phyloP scores from a whole-genome alignment of 83 land plant species.

The Thuja plicata region DNA sequence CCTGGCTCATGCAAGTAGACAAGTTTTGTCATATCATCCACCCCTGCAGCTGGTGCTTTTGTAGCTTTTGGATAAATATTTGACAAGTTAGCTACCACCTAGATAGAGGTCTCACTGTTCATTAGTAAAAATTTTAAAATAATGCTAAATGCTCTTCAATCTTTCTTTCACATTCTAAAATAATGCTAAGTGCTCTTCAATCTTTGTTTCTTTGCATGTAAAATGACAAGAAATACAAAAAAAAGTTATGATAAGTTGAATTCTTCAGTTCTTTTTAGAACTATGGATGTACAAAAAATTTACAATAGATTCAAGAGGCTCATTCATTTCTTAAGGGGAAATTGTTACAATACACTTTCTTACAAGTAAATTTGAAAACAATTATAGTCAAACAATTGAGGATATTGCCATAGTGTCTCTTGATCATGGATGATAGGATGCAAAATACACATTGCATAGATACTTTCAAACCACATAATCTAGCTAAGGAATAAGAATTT shows the following conservation, averaged over 20 bases:
- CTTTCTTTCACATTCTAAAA: not conserved
- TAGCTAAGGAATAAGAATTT: not conserved
- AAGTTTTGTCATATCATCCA: conserved; percentile 88
- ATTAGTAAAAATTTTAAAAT: no score
- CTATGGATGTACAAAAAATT: no score
- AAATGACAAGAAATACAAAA: not conserved
- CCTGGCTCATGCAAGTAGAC: conserved; percentile 87
- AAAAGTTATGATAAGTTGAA: not conserved
- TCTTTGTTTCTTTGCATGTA: not conserved
- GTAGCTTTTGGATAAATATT: conserved; percentile 69
- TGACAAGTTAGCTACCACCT: conserved; percentile 42
- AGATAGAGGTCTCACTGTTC: not conserved
- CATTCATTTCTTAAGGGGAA: not conserved
- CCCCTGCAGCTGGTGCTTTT: conserved; percentile 79
- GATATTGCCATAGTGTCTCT: not conserved
- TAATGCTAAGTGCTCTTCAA: not conserved
- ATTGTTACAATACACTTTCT: not conserved
- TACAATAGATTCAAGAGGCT: not conserved
- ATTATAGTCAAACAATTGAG: not conserved
- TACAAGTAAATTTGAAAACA: not conserved
- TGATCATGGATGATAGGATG: not conserved
- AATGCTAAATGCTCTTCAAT: not conserved
- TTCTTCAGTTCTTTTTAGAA: not conserved
- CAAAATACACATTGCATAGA: not conserved
- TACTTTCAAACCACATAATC: not conserved